Percentiles rank a stretch among this genome's conserved stretches.
phyloP scores from a whole-genome alignment of 345 rosid genomes.

The Eucalyptus coolabah region DNA sequence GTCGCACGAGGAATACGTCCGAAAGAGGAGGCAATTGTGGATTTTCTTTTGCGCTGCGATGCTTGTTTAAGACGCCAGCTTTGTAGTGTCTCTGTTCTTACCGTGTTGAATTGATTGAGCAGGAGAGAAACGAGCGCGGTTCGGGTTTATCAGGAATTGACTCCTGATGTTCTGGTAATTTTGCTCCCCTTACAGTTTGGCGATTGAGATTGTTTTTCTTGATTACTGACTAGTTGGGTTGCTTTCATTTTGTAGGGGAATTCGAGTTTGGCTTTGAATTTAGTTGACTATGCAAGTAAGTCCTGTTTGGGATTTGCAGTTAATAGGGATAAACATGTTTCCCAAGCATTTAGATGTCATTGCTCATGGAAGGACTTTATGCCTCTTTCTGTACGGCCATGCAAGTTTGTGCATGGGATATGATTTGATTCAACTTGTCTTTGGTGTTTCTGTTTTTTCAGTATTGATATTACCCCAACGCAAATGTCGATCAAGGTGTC shows the following conservation, averaged over 20 bases:
- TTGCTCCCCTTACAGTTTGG: background rate
- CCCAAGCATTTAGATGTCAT: background rate
- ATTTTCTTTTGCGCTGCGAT: background rate
- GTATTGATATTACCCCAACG: background rate
- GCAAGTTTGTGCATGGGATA: background rate
- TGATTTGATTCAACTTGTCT: background rate
- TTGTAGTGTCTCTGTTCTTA: background rate
- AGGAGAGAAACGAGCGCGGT: conserved; percentile 39
- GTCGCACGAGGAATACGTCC: conserved; percentile 54
- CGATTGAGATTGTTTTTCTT: background rate
- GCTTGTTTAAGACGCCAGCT: background rate
- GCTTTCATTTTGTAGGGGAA: conserved; percentile 11
- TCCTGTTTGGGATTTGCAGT: background rate
- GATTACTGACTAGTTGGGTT: background rate
- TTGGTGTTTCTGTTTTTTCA: background rate
- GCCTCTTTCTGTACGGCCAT: background rate
- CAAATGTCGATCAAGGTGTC: background rate
- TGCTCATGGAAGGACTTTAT: background rate
- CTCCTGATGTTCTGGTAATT: conserved; percentile 36
- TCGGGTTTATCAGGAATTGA: conserved; percentile 25
- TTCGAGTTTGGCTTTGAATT: conserved; percentile 15
- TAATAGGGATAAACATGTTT: background rate
- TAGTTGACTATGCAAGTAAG: conserved; percentile 53
- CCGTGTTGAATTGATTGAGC: background rate
- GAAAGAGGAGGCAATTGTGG: conserved; percentile 25